A percentile compares a stretch with the other conserved stretches of the same genome.
phyloP scores from a whole-genome alignment of 2,329 filamentous ascomycete genomes.

The Intubia oerlemansii region DNA sequence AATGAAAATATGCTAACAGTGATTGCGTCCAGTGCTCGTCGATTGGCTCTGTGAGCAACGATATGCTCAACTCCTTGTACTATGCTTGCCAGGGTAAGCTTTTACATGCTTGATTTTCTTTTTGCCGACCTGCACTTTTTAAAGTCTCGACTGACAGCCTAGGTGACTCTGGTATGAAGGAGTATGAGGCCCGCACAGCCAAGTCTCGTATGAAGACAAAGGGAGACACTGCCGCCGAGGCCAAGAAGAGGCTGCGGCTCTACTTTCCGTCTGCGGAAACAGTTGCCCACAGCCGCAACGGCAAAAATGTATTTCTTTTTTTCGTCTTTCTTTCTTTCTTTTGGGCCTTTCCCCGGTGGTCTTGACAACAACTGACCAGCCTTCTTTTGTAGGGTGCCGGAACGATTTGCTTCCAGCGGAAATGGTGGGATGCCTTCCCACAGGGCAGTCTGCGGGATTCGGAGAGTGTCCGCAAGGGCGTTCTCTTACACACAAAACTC shows the following conservation, averaged over 20 bases:
- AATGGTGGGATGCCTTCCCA: constrained; percentile 63
- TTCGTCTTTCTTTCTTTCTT: not conserved
- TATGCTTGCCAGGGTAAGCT: constrained; percentile 29
- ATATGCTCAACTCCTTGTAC: constrained; percentile 38
- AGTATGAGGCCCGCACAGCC: constrained; percentile 20
- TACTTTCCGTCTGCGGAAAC: constrained; percentile 66
- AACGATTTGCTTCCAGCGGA: constrained; percentile 58
- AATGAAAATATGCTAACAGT: not conserved
- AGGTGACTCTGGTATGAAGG: constrained; percentile 23
- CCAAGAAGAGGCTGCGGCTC: constrained; percentile 31
- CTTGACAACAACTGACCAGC: not conserved
- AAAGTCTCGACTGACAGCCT: not conserved
- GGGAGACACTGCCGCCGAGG: constrained; percentile 3
- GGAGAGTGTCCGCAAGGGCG: constrained; percentile 42
- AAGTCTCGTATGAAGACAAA: constrained; percentile 10
- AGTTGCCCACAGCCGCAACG: constrained; percentile 41
- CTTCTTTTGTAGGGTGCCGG: constrained; percentile 41
- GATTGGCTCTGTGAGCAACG: constrained; percentile 50
- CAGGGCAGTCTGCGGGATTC: constrained; percentile 52
- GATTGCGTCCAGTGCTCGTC: constrained; percentile 47
- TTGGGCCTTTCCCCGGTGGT: not conserved
- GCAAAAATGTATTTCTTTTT: constrained; percentile 26
- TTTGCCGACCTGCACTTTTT: too few relatives aligned
- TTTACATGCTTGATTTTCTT: too few relatives aligned
- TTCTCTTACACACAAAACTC: constrained; percentile 81